Evolutionary conservation across 139 green algal species (phyloP), one percentile per base, ranked within the genome.

Genomic region (Marvania coccoides): DNA sequence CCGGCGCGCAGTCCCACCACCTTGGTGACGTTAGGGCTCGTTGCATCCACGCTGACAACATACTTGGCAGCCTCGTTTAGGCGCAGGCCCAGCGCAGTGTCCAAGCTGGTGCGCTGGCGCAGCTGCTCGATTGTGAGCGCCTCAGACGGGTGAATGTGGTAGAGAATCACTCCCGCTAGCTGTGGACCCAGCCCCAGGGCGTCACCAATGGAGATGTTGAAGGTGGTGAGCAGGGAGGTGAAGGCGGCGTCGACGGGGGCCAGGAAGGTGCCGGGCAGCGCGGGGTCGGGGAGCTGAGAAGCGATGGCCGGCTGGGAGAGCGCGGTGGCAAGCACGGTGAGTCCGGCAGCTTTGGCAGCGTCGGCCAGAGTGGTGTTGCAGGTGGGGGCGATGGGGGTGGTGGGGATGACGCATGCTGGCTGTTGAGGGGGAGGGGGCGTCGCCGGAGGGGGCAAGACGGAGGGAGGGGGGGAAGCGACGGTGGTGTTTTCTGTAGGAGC

Each of bases 361-460:
- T 77, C 34, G 12, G 40, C 56, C 51, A 66, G 67, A 2, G 71
- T 77, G 7, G 31, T 72, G 40, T 77, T 53, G 36, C 71, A 77
- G 35, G 62, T 15, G 45, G 37, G 26, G 39, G 29, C 29, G 47
- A 24, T 8, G 29, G 7, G 31, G 15, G 48, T 33, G 37, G 36
- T 23, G 14, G 33, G 33, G 2, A 23, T 23, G 2, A 23, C 54
- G 13, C 14, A 23, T 51, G 54, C 19, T 51, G 54, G 54, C 1
- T 23, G 7, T n/a, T 15, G 19, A n/a, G 46, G 8, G 35, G 38
- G 36, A 14, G 7, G 35, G 31, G 31, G 33, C 15, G 15, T n/a
- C 34, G 15, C 19, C 1, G 59, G 59, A 66, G 59, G 34, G 51
- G 51, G 51, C 12, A 59, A 28, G 28, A 59, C 34, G 19, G 51